Evolutionary conservation across 805 yeast species (phyloP).

Genomic region (Ogataea paraovalis): DNA sequence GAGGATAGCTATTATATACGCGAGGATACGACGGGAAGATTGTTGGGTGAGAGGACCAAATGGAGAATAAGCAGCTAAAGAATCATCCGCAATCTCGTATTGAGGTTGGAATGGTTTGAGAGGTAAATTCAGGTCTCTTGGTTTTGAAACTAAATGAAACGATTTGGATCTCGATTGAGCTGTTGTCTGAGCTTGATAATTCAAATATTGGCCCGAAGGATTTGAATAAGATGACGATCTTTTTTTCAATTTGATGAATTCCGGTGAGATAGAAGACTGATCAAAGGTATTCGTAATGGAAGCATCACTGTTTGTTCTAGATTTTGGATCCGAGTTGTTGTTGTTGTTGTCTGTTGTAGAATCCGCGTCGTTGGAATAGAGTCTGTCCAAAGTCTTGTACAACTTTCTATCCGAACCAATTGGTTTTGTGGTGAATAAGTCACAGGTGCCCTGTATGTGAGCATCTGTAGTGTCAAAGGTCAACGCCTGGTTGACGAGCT

Average conservation of each 20-base stretch:
- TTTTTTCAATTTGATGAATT: slow-evolving; percentile 29
- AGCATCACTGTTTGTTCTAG: slow-evolving; percentile 20
- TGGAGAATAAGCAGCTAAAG: slow-evolving; percentile 44
- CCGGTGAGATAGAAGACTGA: slow-evolving; percentile 22
- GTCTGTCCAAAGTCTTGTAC: slow-evolving; percentile 82
- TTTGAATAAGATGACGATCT: slow-evolving; percentile 32
- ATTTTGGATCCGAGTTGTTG: slow-evolving; percentile 3
- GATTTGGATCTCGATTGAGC: slow-evolving; percentile 27
- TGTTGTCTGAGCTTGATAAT: slow-evolving; percentile 9
- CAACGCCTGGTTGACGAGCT: slow-evolving; percentile 80
- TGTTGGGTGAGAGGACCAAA: slow-evolving; percentile 88
- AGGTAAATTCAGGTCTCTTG: slow-evolving; percentile 24
- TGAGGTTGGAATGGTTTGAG: slow-evolving; percentile 10
- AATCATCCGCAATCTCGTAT: slow-evolving; percentile 4
- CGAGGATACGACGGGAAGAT: slow-evolving; percentile 85
- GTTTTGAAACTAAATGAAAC: slow-evolving; percentile 25
- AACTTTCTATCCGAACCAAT: slow-evolving; percentile 86
- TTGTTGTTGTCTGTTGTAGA: slow-evolving; percentile 1
- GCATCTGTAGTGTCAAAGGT: slow-evolving; percentile 74
- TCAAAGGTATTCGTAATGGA: slow-evolving; percentile 8
- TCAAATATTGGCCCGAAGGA: slow-evolving; percentile 12
- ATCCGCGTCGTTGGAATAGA: slow-evolving; percentile 17
- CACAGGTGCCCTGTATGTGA: slow-evolving; percentile 83
- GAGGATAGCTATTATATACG: slow-evolving; percentile 82
- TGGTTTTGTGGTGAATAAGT: slow-evolving; percentile 90